Conservation (phyloP, 2,329 filamentous ascomycete species). For the Lachnellula hyalina region DNA sequence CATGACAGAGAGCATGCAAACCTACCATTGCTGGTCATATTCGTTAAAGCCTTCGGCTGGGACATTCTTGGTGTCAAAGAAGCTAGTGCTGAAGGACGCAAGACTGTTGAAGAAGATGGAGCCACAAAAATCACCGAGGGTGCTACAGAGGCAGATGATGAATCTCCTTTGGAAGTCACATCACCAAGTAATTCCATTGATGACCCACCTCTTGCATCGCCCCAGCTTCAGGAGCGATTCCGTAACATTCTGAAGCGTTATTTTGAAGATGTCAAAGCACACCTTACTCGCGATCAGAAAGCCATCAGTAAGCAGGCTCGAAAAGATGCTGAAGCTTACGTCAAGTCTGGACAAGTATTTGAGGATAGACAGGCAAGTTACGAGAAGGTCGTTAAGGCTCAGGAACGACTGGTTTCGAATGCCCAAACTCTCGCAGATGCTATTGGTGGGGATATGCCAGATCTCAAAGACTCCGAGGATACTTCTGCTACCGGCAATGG, state of each 20-base stretch:
- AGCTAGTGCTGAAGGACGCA: slow-evolving; percentile 70
- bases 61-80: slow-evolving; percentile 81
- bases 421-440: slow-evolving; percentile 87
- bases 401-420: slow-evolving; percentile 85
- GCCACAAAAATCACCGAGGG: slow-evolving; percentile 44
- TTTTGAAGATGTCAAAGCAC: slow-evolving; percentile 86
- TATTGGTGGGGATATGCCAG: slow-evolving; percentile 87
- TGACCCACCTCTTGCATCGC: slow-evolving; percentile 68
- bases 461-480: slow-evolving; percentile 78
- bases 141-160: slow-evolving; percentile 42
- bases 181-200: slow-evolving; percentile 41
- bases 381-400: slow-evolving; percentile 86
- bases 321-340: slow-evolving; percentile 95
- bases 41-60: slow-evolving; percentile 95
- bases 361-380: slow-evolving; percentile 95
- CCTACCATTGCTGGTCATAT: slow-evolving; percentile 84
- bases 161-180: slow-evolving; percentile 45
- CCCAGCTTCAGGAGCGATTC: slow-evolving; percentile 80
- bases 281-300: slow-evolving; percentile 88
- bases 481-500: slow-evolving; percentile 60
- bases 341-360: slow-evolving; percentile 97
- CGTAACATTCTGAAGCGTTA: slow-evolving; percentile 80
- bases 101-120: slow-evolving; percentile 77
- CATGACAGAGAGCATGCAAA: slow-evolving; percentile 92
- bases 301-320: slow-evolving; percentile 79